Conservation (phyloP, 2,329 filamentous ascomycete species). For the Ophiostoma piceae region DNA sequence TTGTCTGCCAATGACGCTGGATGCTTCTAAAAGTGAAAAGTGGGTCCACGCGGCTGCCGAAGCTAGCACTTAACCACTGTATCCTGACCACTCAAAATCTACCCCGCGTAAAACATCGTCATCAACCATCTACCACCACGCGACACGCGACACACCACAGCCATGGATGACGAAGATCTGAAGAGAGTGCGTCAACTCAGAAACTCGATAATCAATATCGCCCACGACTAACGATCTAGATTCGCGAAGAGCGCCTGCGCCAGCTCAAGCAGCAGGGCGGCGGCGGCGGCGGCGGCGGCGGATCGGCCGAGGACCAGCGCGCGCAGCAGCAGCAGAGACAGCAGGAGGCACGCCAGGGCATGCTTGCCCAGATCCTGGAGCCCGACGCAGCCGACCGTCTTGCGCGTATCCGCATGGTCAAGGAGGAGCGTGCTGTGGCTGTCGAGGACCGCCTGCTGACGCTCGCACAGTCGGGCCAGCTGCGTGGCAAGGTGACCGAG, state of each 20-base stretch:
- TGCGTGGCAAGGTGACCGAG: slow-evolving; percentile 83
- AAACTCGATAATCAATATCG: not conserved
- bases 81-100: slow-evolving; percentile 9
- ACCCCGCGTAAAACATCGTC: slow-evolving; percentile 4
- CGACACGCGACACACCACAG: slow-evolving; percentile 17
- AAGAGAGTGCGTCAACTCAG: slow-evolving; percentile 32
- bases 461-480: slow-evolving; percentile 81
- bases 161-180: slow-evolving; percentile 40
- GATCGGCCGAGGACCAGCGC: slow-evolving; percentile 45
- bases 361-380: slow-evolving; percentile 88
- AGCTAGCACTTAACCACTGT: not conserved
- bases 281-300: slow-evolving; percentile 43
- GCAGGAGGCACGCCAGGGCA: slow-evolving; percentile 63
- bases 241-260: slow-evolving; percentile 84
- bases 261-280: slow-evolving; percentile 75
- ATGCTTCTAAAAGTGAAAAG: not conserved
- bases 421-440: slow-evolving; percentile 81
- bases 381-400: slow-evolving; percentile 91
- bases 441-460: slow-evolving; percentile 90
- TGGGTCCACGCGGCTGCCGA: not conserved
- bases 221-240: slow-evolving; percentile 46
- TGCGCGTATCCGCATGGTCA: slow-evolving; percentile 90
- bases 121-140: not conserved
- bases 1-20: not conserved
- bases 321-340: slow-evolving; percentile 31